phyloP scores from a whole-genome alignment of 2,329 filamentous ascomycete genomes.

The Clarireedia monteithiana region DNA sequence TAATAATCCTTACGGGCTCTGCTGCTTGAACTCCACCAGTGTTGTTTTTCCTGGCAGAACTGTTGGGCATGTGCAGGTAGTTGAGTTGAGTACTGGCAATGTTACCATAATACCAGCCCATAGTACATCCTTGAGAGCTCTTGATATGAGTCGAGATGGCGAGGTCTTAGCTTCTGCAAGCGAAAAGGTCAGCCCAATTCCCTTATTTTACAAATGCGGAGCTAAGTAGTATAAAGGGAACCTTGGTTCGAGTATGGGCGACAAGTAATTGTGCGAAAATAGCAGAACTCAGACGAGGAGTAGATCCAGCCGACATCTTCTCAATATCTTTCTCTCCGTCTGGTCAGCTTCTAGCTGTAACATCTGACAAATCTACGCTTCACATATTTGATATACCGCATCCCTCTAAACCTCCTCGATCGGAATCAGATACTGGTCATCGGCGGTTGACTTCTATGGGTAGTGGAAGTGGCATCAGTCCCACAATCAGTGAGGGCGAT shows the following conservation, averaged over 20 bases:
- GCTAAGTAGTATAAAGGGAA: slow-evolving; percentile 49
- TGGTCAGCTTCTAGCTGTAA: slow-evolving; percentile 75
- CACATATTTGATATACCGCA: slow-evolving; percentile 85
- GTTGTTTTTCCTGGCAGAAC: slow-evolving; percentile 85
- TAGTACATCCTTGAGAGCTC: slow-evolving; percentile 66
- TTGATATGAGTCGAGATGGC: slow-evolving; percentile 74
- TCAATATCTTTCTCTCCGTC: slow-evolving; percentile 82
- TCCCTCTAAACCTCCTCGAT: slow-evolving; percentile 33
- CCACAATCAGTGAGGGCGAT: slow-evolving; percentile 36
- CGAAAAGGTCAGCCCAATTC: slow-evolving; percentile 49
- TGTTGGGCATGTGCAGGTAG: slow-evolving; percentile 79
- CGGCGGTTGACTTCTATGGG: slow-evolving; percentile 28
- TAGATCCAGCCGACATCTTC: slow-evolving; percentile 82
- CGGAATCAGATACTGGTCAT: slow-evolving; percentile 28
- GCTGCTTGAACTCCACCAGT: slow-evolving; percentile 64
- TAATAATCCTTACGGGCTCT: slow-evolving; percentile 74
- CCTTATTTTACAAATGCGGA: slow-evolving; percentile 1
- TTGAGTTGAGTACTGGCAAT: slow-evolving; percentile 68
- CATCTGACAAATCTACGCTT: slow-evolving; percentile 92
- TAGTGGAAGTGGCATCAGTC: slow-evolving; percentile 23
- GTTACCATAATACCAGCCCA: slow-evolving; percentile 94
- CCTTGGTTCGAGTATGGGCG: slow-evolving; percentile 77
- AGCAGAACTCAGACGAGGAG: slow-evolving; percentile 77
- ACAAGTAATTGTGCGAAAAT: slow-evolving; percentile 74
- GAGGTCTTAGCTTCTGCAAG: slow-evolving; percentile 82